These are phyloP conservation scores for Penicillium sp. DNA, from an alignment of 2,329 filamentous ascomycete genomes.

Conservation along the genomic window DNA sequence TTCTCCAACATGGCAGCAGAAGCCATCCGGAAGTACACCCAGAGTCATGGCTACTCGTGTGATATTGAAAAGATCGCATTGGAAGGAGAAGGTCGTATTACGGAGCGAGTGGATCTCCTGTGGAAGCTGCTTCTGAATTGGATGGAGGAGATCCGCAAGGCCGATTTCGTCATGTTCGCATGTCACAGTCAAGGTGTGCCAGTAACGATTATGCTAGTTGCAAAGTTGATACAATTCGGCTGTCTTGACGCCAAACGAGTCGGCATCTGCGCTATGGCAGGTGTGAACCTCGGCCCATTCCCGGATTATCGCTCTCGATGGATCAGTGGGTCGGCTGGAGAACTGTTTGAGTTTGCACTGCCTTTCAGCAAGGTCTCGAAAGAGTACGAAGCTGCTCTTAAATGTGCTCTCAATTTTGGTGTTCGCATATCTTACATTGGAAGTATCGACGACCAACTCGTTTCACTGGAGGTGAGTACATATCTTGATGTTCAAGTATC, in stretches of 20 bases:
- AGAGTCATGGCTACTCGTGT: constrained; percentile 68
- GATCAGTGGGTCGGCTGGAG: constrained; percentile 85
- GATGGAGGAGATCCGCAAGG: constrained; percentile 83
- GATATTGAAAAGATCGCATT: constrained; percentile 92
- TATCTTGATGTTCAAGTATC: not conserved
- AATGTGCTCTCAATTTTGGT: constrained; percentile 72
- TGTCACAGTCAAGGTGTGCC: constrained; percentile 96
- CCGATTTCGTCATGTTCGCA: constrained; percentile 87
- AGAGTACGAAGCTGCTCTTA: constrained; percentile 74
- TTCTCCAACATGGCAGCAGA: constrained; percentile 86
- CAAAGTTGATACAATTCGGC: constrained; percentile 87
- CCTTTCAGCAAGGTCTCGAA: constrained; percentile 78
- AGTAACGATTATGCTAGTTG: constrained; percentile 86
- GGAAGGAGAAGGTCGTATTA: constrained; percentile 90
- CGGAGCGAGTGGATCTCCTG: constrained; percentile 82
- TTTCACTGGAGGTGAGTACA: constrained; percentile 74
- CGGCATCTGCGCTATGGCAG: constrained; percentile 85
- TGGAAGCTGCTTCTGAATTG: constrained; percentile 95
- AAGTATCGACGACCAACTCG: constrained; percentile 94
- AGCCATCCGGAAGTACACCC: constrained; percentile 79
- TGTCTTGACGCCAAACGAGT: constrained; percentile 75
- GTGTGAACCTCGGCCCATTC: constrained; percentile 91
- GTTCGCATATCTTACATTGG: constrained; percentile 84
- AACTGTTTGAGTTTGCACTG: constrained; percentile 90
- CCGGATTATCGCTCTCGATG: constrained; percentile 86